These are phyloP conservation scores for Coprinopsis strossmayeri DNA, from an alignment of 768 basidiomycete species.

Conservation along the genomic window DNA sequence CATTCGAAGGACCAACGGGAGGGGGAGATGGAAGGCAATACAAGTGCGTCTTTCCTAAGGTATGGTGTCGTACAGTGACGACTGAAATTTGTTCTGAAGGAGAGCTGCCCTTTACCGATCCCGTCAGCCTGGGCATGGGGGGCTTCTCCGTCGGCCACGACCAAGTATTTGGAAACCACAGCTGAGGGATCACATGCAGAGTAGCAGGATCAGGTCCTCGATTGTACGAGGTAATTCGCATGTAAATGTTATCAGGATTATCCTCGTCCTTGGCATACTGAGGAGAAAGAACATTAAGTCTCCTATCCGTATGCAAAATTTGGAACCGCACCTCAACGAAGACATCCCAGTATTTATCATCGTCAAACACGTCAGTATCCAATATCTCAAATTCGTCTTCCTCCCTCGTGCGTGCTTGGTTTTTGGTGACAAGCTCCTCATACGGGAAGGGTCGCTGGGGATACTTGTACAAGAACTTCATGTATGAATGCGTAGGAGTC, in stretches of 20 bases:
- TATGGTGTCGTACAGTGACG: constrained; percentile 67
- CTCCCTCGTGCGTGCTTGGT: constrained; percentile 71
- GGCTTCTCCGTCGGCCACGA: constrained; percentile 80
- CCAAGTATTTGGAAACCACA: constrained; percentile 99
- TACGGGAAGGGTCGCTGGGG: constrained; percentile 91
- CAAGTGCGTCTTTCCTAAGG: constrained; percentile 69
- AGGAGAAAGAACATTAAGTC: constrained; percentile 1
- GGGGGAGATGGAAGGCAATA: constrained; percentile 92
- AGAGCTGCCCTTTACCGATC: constrained; percentile 35
- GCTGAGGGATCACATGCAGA: constrained; percentile 89
- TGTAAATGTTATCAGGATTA: constrained; percentile 77
- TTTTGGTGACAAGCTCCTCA: constrained; percentile 87
- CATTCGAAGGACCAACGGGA: constrained; percentile 70
- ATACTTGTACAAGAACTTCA: constrained; percentile 99
- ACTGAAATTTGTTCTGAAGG: constrained; percentile 43
- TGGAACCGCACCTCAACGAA: constrained; percentile 78
- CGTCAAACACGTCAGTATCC: constrained; percentile 88
- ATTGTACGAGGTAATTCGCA: constrained; percentile 95
- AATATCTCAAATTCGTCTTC: constrained; percentile 90
- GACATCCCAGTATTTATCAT: constrained; percentile 96
- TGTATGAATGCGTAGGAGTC: constrained; percentile 98
- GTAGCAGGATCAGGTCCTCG: constrained; percentile 93
- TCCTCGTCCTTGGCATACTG: constrained; percentile 98
- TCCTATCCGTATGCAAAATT: background rate
- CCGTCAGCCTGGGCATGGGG: constrained; percentile 53